Percentiles rank a stretch among this genome's conserved stretches.
These are phyloP conservation scores for Aspergillus campestris DNA, from an alignment of 495 filamentous ascomycete genomes.

Conservation along the genomic window DNA sequence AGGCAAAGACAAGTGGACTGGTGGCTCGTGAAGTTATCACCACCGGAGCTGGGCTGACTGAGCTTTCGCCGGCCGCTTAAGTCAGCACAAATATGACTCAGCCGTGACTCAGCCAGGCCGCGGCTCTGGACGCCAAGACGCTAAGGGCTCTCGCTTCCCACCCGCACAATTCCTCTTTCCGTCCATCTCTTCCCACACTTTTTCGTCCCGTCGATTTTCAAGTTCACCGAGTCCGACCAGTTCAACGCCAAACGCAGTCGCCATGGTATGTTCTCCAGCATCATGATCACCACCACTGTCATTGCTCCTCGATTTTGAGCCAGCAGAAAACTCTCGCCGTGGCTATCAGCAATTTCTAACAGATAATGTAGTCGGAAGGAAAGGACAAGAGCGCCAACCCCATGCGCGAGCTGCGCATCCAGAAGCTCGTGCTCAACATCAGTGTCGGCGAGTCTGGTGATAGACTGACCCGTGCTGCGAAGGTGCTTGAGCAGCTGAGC, in stretches of 20 bases:
- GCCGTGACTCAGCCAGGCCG: constrained; percentile 13
- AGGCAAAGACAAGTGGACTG: no score
- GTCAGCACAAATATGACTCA: no score
- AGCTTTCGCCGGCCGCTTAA: no score
- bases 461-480: constrained; percentile 98
- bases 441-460: constrained; percentile 99
- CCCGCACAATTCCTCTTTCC: constrained; percentile 40
- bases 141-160: constrained; percentile 29
- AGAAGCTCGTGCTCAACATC: constrained; percentile 99
- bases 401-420: constrained; percentile 99
- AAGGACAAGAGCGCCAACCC: constrained; percentile 86
- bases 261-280: constrained; percentile 36
- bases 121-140: constrained; percentile 27
- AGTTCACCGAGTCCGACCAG: constrained; percentile 39
- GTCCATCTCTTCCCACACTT: constrained; percentile 33
- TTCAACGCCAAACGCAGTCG: constrained; percentile 36
- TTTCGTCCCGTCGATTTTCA: constrained; percentile 22
- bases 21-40: no score
- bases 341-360: constrained; percentile 14
- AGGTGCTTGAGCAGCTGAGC: constrained; percentile 98
- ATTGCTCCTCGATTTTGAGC: not conserved
- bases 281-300: constrained; percentile 4
- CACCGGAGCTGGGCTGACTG: no score
- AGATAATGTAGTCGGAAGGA: constrained; percentile 44
- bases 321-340: not conserved